Conservation (phyloP, 257 asterid genomes). For the Gentiana straminea region DNA sequence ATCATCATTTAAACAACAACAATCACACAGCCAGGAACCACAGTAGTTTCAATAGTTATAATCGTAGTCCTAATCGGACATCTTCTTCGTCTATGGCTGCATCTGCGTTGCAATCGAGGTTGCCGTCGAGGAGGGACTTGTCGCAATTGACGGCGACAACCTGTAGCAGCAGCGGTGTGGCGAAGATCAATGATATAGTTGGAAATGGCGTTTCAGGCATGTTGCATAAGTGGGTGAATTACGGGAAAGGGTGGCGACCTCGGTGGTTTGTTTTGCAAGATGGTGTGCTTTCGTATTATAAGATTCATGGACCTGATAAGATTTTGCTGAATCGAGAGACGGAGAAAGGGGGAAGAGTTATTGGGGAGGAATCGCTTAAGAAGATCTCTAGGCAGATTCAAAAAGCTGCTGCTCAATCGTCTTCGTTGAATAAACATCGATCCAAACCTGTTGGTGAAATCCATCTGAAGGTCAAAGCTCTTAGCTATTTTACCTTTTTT, state of each 20-base stretch:
- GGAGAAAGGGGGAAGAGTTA: constrained; percentile 69
- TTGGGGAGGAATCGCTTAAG: constrained; percentile 70
- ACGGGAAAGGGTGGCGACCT: constrained; percentile 96
- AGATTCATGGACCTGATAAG: constrained; percentile 92
- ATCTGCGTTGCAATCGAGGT: constrained; percentile 1
- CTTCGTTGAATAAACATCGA: constrained; percentile 23
- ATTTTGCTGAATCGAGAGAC: constrained; percentile 49
- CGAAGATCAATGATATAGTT: constrained; percentile 74
- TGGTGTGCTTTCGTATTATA: constrained; percentile 82
- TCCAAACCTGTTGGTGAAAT: constrained; percentile 78
- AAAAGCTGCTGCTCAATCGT: constrained; percentile 22
- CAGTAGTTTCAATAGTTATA: neutral
- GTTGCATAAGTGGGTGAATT: constrained; percentile 87
- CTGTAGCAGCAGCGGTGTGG: constrained; percentile 24
- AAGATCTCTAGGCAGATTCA: constrained; percentile 34
- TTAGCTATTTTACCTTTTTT: constrained; percentile 1
- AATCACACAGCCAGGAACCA: neutral
- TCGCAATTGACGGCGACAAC: constrained; percentile 18
- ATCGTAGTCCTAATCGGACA: constrained; percentile 10
- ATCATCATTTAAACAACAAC: neutral
- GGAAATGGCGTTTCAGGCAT: constrained; percentile 82
- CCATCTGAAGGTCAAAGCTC: constrained; percentile 56
- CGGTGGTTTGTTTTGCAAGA: constrained; percentile 96
- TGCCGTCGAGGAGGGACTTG: constrained; percentile 14
- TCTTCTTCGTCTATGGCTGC: neutral